Evolutionary conservation across 1,284 basidiomycete species (phyloP).

Genomic region (Cutaneotrichosporon sp.): DNA sequence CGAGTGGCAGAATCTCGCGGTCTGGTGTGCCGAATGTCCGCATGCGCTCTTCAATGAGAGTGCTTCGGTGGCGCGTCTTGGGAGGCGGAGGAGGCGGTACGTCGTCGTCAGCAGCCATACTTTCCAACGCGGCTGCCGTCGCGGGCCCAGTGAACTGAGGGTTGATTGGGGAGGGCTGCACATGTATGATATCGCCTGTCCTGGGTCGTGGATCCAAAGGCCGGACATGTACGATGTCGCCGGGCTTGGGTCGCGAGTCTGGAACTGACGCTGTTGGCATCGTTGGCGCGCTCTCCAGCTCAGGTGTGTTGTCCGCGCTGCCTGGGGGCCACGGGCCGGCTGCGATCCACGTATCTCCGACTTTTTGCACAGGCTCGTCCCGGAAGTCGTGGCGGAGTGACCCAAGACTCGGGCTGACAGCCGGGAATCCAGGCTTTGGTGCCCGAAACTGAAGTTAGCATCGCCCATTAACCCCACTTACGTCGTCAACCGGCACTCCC

Average conservation of each 20-base stretch:
- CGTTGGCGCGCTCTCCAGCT: too few relatives aligned
- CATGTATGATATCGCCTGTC: not conserved
- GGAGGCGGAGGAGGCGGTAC: constrained; percentile 7
- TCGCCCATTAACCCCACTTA: too few relatives aligned
- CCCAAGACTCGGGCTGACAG: constrained; percentile 23
- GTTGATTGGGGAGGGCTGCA: not conserved
- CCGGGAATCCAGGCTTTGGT: constrained; percentile 32
- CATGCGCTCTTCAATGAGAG: constrained; percentile 3
- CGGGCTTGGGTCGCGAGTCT: too few relatives aligned
- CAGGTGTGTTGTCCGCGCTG: not conserved
- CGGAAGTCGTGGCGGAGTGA: constrained; percentile 2
- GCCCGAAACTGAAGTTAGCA: constrained; percentile 18
- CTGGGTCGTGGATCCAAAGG: too few relatives aligned
- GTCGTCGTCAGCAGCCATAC: not conserved
- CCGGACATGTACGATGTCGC: too few relatives aligned
- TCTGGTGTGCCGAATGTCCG: not conserved
- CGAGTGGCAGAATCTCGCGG: not conserved
- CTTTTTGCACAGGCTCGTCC: constrained; percentile 31
- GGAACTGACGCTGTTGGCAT: too few relatives aligned
- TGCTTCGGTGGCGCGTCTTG: not conserved
- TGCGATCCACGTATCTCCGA: constrained; percentile 44
- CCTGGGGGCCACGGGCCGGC: constrained; percentile 1
- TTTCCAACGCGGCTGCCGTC: not conserved
- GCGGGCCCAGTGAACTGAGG: not conserved
- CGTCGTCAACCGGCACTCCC: too few relatives aligned